Conservation (phyloP, 176 grass and related monocot genomes). For the maize (Zea mays) region DNA sequence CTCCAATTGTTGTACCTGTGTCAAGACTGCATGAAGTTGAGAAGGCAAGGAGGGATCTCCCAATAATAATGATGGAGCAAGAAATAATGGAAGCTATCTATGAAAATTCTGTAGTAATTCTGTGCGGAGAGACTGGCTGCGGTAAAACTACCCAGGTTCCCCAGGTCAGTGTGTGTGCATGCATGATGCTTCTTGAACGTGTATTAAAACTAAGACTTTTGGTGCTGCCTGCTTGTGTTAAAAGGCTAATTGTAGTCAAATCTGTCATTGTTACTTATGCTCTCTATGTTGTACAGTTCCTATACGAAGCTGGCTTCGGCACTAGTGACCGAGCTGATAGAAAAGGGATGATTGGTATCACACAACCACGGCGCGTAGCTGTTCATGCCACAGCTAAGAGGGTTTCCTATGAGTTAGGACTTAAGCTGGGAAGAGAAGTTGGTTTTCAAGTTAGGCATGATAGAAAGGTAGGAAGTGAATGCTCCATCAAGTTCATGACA, state of each 20-base stretch:
- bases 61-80: conserved; percentile 99
- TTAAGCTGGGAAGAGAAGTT: conserved; percentile 76
- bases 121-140: conserved; percentile 96
- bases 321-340: conserved; percentile 69
- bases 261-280: conserved; percentile 11
- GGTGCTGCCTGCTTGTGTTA: conserved; percentile 28
- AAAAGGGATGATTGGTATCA: conserved; percentile 94
- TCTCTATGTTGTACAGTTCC: conserved; percentile 55
- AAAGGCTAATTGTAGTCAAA: background rate
- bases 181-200: conserved; percentile 42
- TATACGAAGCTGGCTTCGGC: conserved; percentile 95
- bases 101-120: conserved; percentile 85
- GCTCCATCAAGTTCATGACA: conserved; percentile 98
- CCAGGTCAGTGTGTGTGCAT: conserved; percentile 55
- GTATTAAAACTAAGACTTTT: conserved; percentile 11
- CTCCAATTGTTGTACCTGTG: conserved; percentile 75
- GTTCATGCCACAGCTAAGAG: conserved; percentile 90
- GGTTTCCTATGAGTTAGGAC: conserved; percentile 87
- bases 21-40: conserved; percentile 79
- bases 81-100: conserved; percentile 99
- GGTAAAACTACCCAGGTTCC: conserved; percentile 98
- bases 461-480: conserved; percentile 72
- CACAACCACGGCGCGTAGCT: conserved; percentile 91
- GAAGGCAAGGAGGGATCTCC: conserved; percentile 79
- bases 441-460: conserved; percentile 99